Evolutionary conservation across 2,329 filamentous ascomycete genomes (phyloP).

Genomic region (Colletotrichum destructivum): DNA sequence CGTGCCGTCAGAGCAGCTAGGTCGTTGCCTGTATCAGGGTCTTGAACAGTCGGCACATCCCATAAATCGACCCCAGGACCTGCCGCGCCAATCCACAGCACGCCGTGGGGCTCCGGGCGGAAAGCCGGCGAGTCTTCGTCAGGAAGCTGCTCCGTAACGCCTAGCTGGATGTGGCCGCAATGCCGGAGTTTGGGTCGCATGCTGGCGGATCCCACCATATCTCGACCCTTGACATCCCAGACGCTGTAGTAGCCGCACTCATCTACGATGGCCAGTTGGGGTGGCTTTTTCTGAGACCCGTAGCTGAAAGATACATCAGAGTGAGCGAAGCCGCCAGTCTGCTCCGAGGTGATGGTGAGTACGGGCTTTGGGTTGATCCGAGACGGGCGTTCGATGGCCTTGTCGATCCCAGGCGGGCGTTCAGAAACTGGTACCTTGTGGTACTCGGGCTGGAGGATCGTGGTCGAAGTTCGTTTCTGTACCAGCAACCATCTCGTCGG

Average conservation of each 20-base stretch:
- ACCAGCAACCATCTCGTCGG: constrained; percentile 67
- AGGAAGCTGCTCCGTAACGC: constrained; percentile 54
- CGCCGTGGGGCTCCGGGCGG: constrained; percentile 57
- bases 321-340: constrained; percentile 70
- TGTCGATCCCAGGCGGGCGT: constrained; percentile 25
- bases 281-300: constrained; percentile 59
- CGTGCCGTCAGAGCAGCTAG: constrained; percentile 32
- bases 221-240: constrained; percentile 69
- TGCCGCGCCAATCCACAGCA: constrained; percentile 58
- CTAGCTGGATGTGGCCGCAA: constrained; percentile 62
- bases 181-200: constrained; percentile 52
- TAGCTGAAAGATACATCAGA: constrained; percentile 78
- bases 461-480: constrained; percentile 67
- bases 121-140: constrained; percentile 45
- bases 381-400: constrained; percentile 56
- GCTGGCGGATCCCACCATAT: constrained; percentile 52
- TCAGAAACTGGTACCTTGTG: constrained; percentile 54
- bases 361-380: constrained; percentile 70
- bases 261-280: constrained; percentile 78
- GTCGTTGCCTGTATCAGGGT: constrained; percentile 24
- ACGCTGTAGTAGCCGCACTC: constrained; percentile 76
- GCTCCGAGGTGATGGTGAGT: constrained; percentile 63
- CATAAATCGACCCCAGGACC: constrained; percentile 45
- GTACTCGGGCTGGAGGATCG: constrained; percentile 67
- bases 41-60: constrained; percentile 43